phyloP scores from a whole-genome alignment of 2,329 filamentous ascomycete genomes.

The Hypoxylon sp. region DNA sequence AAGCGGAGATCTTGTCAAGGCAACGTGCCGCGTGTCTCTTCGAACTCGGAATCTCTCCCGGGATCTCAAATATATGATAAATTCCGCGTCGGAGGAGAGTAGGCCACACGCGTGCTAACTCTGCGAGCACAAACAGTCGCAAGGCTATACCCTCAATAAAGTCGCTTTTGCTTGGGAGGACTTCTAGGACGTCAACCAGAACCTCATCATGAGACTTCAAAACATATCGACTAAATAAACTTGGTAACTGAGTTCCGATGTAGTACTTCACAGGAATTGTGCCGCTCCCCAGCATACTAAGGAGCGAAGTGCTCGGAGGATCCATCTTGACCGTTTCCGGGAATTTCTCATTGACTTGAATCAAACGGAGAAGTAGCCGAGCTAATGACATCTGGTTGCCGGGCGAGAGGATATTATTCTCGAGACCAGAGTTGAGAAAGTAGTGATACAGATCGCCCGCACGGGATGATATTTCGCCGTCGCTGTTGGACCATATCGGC shows the following conservation, averaged over 20 bases:
- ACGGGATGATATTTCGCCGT: slow-evolving; percentile 70
- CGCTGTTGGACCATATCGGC: slow-evolving; percentile 71
- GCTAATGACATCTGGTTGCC: slow-evolving; percentile 76
- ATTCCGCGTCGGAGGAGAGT: slow-evolving; percentile 88
- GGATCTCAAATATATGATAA: slow-evolving; percentile 94
- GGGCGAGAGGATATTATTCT: slow-evolving; percentile 76
- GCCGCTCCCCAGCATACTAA: slow-evolving; percentile 76
- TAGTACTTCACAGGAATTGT: slow-evolving; percentile 80
- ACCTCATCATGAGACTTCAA: slow-evolving; percentile 85
- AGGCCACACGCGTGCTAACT: slow-evolving; percentile 84
- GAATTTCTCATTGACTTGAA: slow-evolving; percentile 76
- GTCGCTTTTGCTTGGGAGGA: slow-evolving; percentile 78
- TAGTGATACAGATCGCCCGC: slow-evolving; percentile 84
- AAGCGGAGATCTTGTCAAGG: slow-evolving; percentile 73
- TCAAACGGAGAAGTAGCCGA: slow-evolving; percentile 75
- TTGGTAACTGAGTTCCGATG: slow-evolving; percentile 76
- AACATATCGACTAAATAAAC: slow-evolving; percentile 84
- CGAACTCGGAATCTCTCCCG: slow-evolving; percentile 76
- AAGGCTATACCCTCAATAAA: slow-evolving; percentile 87
- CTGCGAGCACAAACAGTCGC: slow-evolving; percentile 80
- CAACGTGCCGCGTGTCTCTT: slow-evolving; percentile 79
- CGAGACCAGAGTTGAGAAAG: slow-evolving; percentile 76
- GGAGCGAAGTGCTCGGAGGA: slow-evolving; percentile 75
- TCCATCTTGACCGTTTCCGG: slow-evolving; percentile 69
- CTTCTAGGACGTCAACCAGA: slow-evolving; percentile 84